These are phyloP conservation scores for Cytospora chrysosperma DNA, from an alignment of 2,329 filamentous ascomycete species.

Conservation along the genomic window DNA sequence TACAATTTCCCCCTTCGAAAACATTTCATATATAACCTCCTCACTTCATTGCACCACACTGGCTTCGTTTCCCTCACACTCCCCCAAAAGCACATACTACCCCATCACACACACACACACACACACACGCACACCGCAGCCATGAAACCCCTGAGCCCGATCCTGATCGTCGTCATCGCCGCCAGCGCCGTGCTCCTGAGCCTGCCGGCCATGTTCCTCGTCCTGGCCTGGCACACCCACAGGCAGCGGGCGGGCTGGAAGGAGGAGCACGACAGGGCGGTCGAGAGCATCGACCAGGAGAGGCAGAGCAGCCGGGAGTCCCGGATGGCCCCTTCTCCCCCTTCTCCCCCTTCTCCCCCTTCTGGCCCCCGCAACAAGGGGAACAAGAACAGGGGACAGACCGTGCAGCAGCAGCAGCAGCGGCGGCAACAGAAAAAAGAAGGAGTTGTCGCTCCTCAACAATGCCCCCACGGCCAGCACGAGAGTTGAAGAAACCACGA, in stretches of 20 bases:
- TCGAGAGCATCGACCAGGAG: neutral
- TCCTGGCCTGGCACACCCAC: constrained; percentile 11
- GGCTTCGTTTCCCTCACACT: neutral
- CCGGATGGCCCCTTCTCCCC: no score
- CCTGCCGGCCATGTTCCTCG: constrained; percentile 2
- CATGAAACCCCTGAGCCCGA: neutral
- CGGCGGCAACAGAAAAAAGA: no score
- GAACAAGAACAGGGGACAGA: no score
- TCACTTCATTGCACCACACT: no score
- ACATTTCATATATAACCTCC: neutral
- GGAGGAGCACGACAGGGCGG: neutral
- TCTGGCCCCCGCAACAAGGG: neutral
- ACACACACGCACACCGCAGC: neutral
- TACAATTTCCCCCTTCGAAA: no score
- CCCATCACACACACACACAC: neutral
- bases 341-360: neutral
- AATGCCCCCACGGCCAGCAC: no score
- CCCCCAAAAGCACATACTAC: neutral
- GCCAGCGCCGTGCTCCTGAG: neutral
- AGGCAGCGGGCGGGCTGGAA: constrained; percentile 8
- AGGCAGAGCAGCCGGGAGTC: neutral
- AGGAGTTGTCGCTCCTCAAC: no score
- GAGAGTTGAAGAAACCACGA: no score
- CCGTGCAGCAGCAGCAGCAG: no score
- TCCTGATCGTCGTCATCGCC: constrained; percentile 1